These are phyloP conservation scores for Penicillium sp. DNA, from an alignment of 2,329 filamentous ascomycete genomes.

Conservation along the genomic window DNA sequence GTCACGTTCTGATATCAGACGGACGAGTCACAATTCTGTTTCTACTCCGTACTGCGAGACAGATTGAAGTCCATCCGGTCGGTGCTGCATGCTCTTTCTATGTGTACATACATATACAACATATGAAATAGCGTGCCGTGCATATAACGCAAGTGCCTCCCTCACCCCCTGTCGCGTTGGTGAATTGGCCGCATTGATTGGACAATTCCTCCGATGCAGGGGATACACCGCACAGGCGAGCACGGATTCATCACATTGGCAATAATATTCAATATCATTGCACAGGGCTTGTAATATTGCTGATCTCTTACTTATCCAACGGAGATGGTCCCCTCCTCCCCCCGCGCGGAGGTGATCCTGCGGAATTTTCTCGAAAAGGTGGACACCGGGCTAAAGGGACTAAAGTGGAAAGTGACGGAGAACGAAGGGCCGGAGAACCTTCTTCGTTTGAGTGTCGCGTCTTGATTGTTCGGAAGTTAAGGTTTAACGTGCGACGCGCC, in stretches of 20 bases:
- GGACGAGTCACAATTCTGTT: not conserved
- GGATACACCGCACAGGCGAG: slow-evolving; percentile 3
- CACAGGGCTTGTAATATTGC: not conserved
- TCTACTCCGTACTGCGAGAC: not conserved
- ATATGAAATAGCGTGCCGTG: not conserved
- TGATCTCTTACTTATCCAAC: not conserved
- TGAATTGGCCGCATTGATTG: not conserved
- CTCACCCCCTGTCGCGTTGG: not conserved
- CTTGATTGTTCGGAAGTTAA: not conserved
- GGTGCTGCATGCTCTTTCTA: not conserved
- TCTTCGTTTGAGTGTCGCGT: not conserved
- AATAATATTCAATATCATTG: not conserved
- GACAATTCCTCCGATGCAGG: slow-evolving; percentile 10
- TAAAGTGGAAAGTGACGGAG: not conserved
- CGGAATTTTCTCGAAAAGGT: slow-evolving; percentile 27
- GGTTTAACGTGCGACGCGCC: slow-evolving; percentile 1
- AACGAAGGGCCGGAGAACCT: not conserved
- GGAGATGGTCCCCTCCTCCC: slow-evolving; percentile 1
- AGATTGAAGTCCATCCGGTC: not conserved
- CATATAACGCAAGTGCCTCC: not conserved
- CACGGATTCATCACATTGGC: not conserved
- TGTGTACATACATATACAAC: not conserved
- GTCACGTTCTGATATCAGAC: slow-evolving; percentile 9
- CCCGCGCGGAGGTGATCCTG: slow-evolving; percentile 14
- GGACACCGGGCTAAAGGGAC: slow-evolving; percentile 7